Evolutionary conservation across 2,329 filamentous ascomycete genomes (phyloP).

Genomic region (Cercospora zeina): DNA sequence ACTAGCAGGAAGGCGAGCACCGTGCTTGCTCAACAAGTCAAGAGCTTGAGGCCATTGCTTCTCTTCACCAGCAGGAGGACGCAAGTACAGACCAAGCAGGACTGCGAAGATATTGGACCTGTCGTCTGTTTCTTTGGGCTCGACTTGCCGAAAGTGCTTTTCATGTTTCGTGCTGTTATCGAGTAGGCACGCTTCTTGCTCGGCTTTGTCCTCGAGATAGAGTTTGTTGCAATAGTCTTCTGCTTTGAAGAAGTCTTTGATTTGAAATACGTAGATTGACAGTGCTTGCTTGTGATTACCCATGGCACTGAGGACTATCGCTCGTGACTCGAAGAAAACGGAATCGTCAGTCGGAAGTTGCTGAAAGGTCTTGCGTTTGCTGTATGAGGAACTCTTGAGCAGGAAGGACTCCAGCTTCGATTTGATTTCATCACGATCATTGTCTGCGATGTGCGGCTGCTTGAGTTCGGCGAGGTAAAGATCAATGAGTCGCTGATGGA

Average conservation of each 20-base stretch:
- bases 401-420: slow-evolving; percentile 72
- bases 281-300: slow-evolving; percentile 91
- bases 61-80: slow-evolving; percentile 71
- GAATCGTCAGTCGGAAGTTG: slow-evolving; percentile 79
- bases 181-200: slow-evolving; percentile 31
- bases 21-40: slow-evolving; percentile 85
- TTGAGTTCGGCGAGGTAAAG: slow-evolving; percentile 63
- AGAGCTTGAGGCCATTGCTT: slow-evolving; percentile 70
- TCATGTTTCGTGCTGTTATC: slow-evolving; percentile 30
- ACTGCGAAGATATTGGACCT: slow-evolving; percentile 85
- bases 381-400: slow-evolving; percentile 75
- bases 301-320: slow-evolving; percentile 91
- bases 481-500: slow-evolving; percentile 81
- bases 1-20: slow-evolving; percentile 81
- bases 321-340: slow-evolving; percentile 83
- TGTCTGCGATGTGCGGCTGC: slow-evolving; percentile 35
- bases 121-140: slow-evolving; percentile 52
- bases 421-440: slow-evolving; percentile 43
- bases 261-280: slow-evolving; percentile 96
- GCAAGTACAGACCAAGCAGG: slow-evolving; percentile 83
- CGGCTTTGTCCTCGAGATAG: slow-evolving; percentile 58
- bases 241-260: slow-evolving; percentile 82
- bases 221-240: slow-evolving; percentile 97
- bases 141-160: slow-evolving; percentile 43
- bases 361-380: slow-evolving; percentile 63